Percentiles rank a stretch among this genome's conserved stretches.
Evolutionary conservation across 345 rosid genomes (phyloP).

Genomic region (Turnera subulata): DNA sequence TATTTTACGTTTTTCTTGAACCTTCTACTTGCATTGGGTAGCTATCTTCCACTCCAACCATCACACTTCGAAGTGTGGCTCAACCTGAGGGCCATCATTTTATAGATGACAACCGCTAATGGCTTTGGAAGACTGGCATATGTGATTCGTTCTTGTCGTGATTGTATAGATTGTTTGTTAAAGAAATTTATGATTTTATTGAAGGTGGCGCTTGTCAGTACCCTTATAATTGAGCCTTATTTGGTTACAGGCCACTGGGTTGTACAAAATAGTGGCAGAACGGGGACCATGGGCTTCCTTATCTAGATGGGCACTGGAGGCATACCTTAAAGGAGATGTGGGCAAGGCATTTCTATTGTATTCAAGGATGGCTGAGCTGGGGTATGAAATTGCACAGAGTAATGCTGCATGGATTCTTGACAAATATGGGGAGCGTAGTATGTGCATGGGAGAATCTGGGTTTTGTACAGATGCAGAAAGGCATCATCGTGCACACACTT

Average conservation of each 20-base stretch:
- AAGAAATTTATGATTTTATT: too few species aligned
- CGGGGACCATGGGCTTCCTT: constrained; percentile 98
- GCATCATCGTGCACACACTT: constrained; percentile 85
- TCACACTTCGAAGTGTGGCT: neutral
- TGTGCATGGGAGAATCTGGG: constrained; percentile 96
- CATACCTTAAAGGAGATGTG: constrained; percentile 88
- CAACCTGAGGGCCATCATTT: neutral
- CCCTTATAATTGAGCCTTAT: neutral
- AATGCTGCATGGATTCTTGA: constrained; percentile 99
- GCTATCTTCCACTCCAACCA: neutral
- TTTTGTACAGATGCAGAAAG: constrained; percentile 83
- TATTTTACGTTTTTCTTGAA: neutral
- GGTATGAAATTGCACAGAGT: constrained; percentile 96
- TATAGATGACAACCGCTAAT: neutral
- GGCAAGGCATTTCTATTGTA: constrained; percentile 85
- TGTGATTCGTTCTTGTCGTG: too few species aligned
- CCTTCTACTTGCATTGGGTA: neutral
- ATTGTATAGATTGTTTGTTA: too few species aligned
- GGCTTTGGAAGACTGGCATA: neutral
- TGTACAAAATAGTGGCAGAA: constrained; percentile 95
- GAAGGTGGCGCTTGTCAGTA: neutral
- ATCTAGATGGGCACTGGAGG: constrained; percentile 98
- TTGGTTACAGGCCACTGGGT: constrained; percentile 70
- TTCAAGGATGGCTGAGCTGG: constrained; percentile 96
- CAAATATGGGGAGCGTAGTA: constrained; percentile 82